Percentiles rank a stretch among this genome's conserved stretches.
Conservation (phyloP, 345 rosid genomes). For the Mangifera indica region DNA sequence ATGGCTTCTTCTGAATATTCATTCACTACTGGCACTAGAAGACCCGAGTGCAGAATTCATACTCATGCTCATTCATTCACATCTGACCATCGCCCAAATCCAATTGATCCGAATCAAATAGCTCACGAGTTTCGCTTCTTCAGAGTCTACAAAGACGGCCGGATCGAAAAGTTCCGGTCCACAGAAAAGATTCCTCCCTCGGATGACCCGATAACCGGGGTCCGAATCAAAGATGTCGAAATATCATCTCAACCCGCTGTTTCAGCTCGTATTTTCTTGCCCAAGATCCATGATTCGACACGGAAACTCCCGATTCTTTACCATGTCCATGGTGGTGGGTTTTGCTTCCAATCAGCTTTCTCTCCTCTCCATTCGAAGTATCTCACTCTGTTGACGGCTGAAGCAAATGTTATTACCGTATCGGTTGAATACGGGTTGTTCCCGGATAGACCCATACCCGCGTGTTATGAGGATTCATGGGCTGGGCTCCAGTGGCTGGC, state of each 20-base stretch:
- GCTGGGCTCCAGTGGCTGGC: conserved; percentile 45
- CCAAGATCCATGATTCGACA: conserved; percentile 2
- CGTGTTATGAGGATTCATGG: conserved; percentile 48
- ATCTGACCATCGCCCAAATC: not conserved
- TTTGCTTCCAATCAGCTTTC: conserved; percentile 30
- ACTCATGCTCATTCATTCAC: not conserved
- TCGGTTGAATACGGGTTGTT: conserved; percentile 43
- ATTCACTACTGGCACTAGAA: not conserved
- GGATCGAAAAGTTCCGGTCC: conserved; percentile 7
- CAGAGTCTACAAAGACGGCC: conserved; percentile 17
- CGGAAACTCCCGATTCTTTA: conserved; percentile 29
- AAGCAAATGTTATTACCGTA: conserved; percentile 28
- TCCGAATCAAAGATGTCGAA: conserved; percentile 29
- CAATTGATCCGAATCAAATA: not conserved
- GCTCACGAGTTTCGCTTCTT: conserved; percentile 20
- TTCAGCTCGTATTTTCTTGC: conserved; percentile 34
- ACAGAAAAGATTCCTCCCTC: conserved; percentile 21
- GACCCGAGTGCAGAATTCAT: not conserved
- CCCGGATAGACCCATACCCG: conserved; percentile 44
- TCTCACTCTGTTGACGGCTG: conserved; percentile 18
- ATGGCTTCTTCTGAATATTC: not conserved
- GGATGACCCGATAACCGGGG: conserved; percentile 20
- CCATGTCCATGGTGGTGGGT: conserved; percentile 37
- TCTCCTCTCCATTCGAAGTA: conserved; percentile 16
- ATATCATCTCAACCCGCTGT: conserved; percentile 28